phyloP scores from a whole-genome alignment of 202 grass and related monocot species.

The Brachypodium distachyon region DNA sequence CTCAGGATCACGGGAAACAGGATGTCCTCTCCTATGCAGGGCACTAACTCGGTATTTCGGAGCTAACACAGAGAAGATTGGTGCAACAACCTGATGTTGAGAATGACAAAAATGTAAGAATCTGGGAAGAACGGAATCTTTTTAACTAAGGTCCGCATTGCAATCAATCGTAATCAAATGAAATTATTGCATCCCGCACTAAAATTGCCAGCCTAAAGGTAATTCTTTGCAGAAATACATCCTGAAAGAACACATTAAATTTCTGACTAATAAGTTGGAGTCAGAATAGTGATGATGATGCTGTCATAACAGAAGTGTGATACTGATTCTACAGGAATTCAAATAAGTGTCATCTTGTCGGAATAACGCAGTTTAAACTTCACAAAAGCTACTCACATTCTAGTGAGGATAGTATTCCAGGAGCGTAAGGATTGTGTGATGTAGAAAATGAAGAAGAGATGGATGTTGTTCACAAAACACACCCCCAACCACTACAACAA shows the following conservation, averaged over 20 bases:
- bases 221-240: slow-evolving; percentile 18
- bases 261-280: not conserved
- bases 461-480: not conserved
- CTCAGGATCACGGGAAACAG: slow-evolving; percentile 74
- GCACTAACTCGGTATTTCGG: slow-evolving; percentile 67
- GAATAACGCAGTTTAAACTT: not conserved
- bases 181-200: not conserved
- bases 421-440: not conserved
- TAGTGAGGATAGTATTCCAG: not conserved
- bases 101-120: slow-evolving; percentile 14
- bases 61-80: slow-evolving; percentile 63
- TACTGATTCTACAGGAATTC: not conserved
- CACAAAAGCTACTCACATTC: not conserved
- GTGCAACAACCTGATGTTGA: slow-evolving; percentile 62
- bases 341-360: not conserved
- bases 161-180: not conserved
- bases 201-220: not conserved
- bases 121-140: not conserved
- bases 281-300: not conserved
- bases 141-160: not conserved
- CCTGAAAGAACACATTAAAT: not conserved
- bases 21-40: slow-evolving; percentile 46
- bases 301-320: not conserved
- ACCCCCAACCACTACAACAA: not conserved
- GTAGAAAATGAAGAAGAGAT: not conserved